A percentile compares a stretch with the other conserved stretches of the same genome.
Conservation (phyloP, 768 basidiomycete species). For the Crassisporium funariophilum region DNA sequence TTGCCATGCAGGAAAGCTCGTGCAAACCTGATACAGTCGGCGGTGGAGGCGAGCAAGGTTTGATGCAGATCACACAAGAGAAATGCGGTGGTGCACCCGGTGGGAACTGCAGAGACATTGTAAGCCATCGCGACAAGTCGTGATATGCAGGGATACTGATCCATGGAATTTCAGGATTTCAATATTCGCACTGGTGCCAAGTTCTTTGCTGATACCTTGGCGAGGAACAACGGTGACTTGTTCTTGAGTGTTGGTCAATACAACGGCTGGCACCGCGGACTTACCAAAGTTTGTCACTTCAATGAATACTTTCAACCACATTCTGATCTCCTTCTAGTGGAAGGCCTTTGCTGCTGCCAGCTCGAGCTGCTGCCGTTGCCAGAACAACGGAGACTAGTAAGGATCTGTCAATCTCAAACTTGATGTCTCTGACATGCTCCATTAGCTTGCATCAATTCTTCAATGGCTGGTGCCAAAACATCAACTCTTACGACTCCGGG, state of each 20-base stretch:
- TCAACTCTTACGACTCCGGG: conserved; percentile 47
- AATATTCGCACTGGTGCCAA: conserved; percentile 70
- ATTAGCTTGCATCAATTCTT: conserved; percentile 65
- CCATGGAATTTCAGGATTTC: conserved; percentile 49
- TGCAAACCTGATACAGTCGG: conserved; percentile 72
- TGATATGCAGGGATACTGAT: not conserved
- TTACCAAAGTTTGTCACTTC: conserved; percentile 53
- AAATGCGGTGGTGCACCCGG: conserved; percentile 67
- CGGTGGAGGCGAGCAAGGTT: conserved; percentile 79
- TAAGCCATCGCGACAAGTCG: conserved; percentile 25
- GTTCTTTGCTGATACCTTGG: conserved; percentile 58
- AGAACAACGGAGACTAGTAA: conserved; percentile 88
- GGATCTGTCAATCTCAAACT: conserved; percentile 25
- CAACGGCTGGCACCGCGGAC: conserved; percentile 66
- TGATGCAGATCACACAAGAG: conserved; percentile 83
- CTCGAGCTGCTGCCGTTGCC: conserved; percentile 63
- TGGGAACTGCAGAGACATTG: conserved; percentile 49
- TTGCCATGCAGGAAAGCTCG: conserved; percentile 84
- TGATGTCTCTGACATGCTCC: conserved; percentile 9
- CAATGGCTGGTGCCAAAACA: conserved; percentile 72
- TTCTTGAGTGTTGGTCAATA: conserved; percentile 67
- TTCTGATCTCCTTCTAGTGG: conserved; percentile 35
- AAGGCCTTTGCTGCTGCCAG: conserved; percentile 60
- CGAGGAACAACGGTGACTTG: conserved; percentile 51
- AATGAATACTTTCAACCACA: conserved; percentile 6